A percentile compares a stretch with the other conserved stretches of the same genome.
phyloP scores from a whole-genome alignment of 306 rosid genomes.

The Sicyos baderoa region DNA sequence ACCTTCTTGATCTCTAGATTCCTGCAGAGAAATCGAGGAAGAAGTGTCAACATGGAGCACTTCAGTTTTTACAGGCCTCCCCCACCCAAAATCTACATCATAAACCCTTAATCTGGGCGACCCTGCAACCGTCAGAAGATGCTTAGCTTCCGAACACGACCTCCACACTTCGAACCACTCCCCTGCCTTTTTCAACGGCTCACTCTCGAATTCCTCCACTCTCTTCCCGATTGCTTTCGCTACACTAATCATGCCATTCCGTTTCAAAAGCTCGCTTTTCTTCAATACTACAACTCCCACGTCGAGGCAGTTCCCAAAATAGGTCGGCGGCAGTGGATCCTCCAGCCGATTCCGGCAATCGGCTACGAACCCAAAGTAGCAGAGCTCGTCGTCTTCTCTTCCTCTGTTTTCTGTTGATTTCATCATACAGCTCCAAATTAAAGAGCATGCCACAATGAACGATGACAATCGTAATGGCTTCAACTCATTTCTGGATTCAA shows the following conservation, averaged over 20 bases:
- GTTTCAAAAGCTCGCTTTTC: not conserved
- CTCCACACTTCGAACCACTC: constrained; percentile 9
- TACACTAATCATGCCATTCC: not conserved
- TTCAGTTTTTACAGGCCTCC: constrained; percentile 19
- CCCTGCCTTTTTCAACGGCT: constrained; percentile 12
- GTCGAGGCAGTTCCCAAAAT: constrained; percentile 23
- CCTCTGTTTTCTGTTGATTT: constrained; percentile 6
- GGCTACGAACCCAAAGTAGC: constrained; percentile 25
- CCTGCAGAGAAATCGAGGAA: constrained; percentile 5
- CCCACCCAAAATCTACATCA: constrained; percentile 24
- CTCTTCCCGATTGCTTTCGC: constrained; percentile 16
- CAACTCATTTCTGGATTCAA: not conserved
- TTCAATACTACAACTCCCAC: not conserved
- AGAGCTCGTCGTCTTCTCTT: not conserved
- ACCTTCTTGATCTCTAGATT: constrained; percentile 17
- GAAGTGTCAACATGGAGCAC: constrained; percentile 21
- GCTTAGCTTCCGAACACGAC: not conserved
- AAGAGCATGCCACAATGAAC: constrained; percentile 27
- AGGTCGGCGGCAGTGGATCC: constrained; percentile 16
- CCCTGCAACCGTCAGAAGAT: not conserved
- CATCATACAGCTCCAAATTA: constrained; percentile 29
- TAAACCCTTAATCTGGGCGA: constrained; percentile 17
- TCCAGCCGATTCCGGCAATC: constrained; percentile 31
- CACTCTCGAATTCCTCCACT: constrained; percentile 6
- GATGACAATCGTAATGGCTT: constrained; percentile 8